Conservation (phyloP, 176 grass and related monocot genomes). For the Triticum monococcum region DNA sequence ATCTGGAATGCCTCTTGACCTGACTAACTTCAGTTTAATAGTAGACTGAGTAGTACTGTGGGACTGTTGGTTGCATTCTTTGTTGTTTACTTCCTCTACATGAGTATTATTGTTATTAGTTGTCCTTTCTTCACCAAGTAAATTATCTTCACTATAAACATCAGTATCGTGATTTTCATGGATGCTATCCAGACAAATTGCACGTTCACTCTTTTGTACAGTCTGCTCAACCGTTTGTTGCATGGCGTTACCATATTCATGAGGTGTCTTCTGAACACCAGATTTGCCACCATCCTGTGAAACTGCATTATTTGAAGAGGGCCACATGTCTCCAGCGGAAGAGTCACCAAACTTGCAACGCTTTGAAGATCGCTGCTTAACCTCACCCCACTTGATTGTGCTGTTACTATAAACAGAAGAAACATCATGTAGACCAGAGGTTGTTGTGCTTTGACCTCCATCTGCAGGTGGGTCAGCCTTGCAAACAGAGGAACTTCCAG, state of each 20-base stretch:
- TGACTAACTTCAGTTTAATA: constrained; percentile 60
- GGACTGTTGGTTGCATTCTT: constrained; percentile 23
- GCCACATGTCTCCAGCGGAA: constrained; percentile 33
- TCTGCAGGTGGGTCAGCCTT: constrained; percentile 48
- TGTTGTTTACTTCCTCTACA: constrained; percentile 28
- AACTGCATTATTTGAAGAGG: constrained; percentile 37
- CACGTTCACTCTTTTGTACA: constrained; percentile 25
- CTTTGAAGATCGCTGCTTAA: constrained; percentile 84
- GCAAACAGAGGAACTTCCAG: constrained; percentile 28
- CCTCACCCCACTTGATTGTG: constrained; percentile 92
- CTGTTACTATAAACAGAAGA: constrained; percentile 38
- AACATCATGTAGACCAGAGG: constrained; percentile 22
- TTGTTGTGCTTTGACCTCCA: constrained; percentile 22
- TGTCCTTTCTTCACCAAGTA: constrained; percentile 22
- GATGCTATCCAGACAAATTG: constrained; percentile 30
- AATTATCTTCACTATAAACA: constrained; percentile 8
- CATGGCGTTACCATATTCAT: constrained; percentile 32
- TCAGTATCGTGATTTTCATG: constrained; percentile 28
- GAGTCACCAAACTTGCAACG: constrained; percentile 44
- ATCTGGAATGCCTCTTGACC: constrained; percentile 54
- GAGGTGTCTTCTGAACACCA: constrained; percentile 23
- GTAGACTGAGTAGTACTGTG: constrained; percentile 37
- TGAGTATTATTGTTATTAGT: constrained; percentile 3
- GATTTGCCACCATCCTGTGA: constrained; percentile 25
- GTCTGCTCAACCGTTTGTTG: constrained; percentile 25